These are phyloP conservation scores for Pulveroboletus frians DNA, from an alignment of 768 basidiomycete genomes.

Conservation along the genomic window DNA sequence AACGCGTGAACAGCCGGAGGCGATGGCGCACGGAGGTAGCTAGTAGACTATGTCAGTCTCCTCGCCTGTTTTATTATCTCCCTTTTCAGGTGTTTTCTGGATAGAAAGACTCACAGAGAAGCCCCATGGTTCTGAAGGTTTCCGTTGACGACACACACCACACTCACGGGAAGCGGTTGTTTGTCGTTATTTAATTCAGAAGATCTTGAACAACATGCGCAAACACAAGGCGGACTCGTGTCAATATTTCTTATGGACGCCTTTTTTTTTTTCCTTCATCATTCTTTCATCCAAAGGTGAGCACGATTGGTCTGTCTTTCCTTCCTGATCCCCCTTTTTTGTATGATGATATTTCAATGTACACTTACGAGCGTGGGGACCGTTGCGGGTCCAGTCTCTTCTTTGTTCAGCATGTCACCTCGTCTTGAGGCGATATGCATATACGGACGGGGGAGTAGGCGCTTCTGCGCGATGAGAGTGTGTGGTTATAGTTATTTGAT, in stretches of 20 bases:
- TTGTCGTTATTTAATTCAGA: constrained; percentile 23
- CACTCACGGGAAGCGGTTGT: constrained; percentile 18
- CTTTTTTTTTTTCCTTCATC: background rate
- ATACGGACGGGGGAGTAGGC: constrained; percentile 32
- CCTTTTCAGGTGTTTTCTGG: background rate
- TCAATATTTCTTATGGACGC: background rate
- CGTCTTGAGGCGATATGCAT: constrained; percentile 33
- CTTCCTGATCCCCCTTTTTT: background rate
- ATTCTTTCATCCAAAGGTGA: constrained; percentile 14
- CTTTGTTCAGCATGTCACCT: constrained; percentile 32
- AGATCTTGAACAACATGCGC: constrained; percentile 20
- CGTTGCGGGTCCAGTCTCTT: constrained; percentile 28
- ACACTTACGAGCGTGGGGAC: constrained; percentile 32
- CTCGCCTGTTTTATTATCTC: too few relatives aligned
- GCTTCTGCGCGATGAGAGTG: constrained; percentile 31
- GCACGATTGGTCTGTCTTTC: background rate
- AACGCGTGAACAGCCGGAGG: constrained; percentile 5
- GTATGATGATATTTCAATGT: constrained; percentile 29
- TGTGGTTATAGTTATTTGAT: constrained; percentile 37
- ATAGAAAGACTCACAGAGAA: constrained; percentile 5
- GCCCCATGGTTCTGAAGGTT: constrained; percentile 1
- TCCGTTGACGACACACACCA: background rate
- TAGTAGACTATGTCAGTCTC: background rate
- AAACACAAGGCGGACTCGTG: constrained; percentile 1
- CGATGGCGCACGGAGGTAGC: background rate